Conservation (phyloP, 169 alveolate genomes). For the Theileria sp. region DNA sequence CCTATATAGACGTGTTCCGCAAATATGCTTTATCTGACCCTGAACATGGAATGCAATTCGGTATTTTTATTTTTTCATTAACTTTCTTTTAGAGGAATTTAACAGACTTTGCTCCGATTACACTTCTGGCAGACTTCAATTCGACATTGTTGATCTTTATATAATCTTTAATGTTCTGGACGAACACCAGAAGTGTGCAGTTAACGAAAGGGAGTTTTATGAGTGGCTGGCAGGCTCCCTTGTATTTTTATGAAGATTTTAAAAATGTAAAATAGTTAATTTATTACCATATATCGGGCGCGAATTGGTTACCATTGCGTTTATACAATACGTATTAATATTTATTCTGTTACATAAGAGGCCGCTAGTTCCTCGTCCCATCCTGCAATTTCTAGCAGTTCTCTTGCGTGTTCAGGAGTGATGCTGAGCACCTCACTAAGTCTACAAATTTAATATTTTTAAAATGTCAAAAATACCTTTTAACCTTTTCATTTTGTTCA, state of each 20-base stretch:
- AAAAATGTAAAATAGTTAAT: neutral
- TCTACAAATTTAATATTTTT: conserved; percentile 3
- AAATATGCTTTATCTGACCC: conserved; percentile 87
- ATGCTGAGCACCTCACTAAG: conserved; percentile 42
- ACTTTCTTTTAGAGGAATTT: conserved; percentile 75
- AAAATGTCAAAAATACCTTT: conserved; percentile 1
- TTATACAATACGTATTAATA: conserved; percentile 21
- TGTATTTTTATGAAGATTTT: conserved; percentile 39
- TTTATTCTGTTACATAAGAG: conserved; percentile 12
- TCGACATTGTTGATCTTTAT: conserved; percentile 84
- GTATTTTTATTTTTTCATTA: conserved; percentile 16
- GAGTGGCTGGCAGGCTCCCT: conserved; percentile 85
- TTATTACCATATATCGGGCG: neutral
- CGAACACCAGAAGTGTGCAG: conserved; percentile 87
- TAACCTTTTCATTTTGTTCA: conserved; percentile 5
- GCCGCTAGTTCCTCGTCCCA: conserved; percentile 60
- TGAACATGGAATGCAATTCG: conserved; percentile 88
- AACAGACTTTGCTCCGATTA: conserved; percentile 87
- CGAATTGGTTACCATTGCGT: neutral
- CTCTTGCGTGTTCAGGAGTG: conserved; percentile 32
- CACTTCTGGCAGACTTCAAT: conserved; percentile 84
- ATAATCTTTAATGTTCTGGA: conserved; percentile 86
- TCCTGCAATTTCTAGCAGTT: conserved; percentile 30
- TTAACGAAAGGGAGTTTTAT: conserved; percentile 86
- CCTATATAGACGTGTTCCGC: conserved; percentile 81